Evolutionary conservation across 108 stramenopile genomes (phyloP).

Genomic region (Seminavis robusta): DNA sequence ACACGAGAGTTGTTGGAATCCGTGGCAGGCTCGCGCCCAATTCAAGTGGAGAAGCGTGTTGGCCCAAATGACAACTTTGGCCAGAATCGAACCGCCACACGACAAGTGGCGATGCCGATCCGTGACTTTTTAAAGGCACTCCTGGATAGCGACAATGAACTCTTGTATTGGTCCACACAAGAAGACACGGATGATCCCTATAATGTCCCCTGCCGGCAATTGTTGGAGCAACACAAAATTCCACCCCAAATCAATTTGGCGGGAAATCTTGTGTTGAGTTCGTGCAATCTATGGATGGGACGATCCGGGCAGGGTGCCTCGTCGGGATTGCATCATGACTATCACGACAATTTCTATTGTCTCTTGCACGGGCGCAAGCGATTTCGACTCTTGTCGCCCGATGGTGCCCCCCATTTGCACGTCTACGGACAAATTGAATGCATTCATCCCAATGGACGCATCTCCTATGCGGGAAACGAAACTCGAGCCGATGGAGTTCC

Average conservation of each 20-base stretch:
- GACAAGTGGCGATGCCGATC: conserved; percentile 32
- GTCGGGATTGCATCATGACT: conserved; percentile 97
- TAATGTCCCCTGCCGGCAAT: conserved; percentile 10
- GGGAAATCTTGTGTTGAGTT: conserved; percentile 56
- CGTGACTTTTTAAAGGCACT: conserved; percentile 26
- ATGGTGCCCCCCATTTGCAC: conserved; percentile 56
- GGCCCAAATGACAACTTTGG: conserved; percentile 24
- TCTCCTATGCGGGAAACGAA: conserved; percentile 62
- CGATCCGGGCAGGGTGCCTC: conserved; percentile 28
- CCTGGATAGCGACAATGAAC: conserved; percentile 20
- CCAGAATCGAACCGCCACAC: conserved; percentile 24
- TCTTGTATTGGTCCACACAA: conserved; percentile 22
- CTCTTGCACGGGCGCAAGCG: conserved; percentile 79
- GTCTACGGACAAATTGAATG: conserved; percentile 54
- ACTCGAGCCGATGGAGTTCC: conserved; percentile 30
- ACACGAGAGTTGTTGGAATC: too few relatives aligned
- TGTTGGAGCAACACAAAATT: conserved; percentile 12
- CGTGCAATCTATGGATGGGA: conserved; percentile 94
- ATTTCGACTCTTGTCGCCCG: conserved; percentile 80
- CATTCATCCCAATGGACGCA: conserved; percentile 90
- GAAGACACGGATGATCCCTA: conserved; percentile 7
- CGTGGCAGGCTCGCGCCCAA: background rate
- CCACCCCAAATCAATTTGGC: conserved; percentile 9
- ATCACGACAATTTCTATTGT: conserved; percentile 98
- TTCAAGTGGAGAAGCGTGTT: conserved; percentile 39